phyloP scores from a whole-genome alignment of 1,284 basidiomycete species.

The Microbotryomycetes sp. region DNA sequence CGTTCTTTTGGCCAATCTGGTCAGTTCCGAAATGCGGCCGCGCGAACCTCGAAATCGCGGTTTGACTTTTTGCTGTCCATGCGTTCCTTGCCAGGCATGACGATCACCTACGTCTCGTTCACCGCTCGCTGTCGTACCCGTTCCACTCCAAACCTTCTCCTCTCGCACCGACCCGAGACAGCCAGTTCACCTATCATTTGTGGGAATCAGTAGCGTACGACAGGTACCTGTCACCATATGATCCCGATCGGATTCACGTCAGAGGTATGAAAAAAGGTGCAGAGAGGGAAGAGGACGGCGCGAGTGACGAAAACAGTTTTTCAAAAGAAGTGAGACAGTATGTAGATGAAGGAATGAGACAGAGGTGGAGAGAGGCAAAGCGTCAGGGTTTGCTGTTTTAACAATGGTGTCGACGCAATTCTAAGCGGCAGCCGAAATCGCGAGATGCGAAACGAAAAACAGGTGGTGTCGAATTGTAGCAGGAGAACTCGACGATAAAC shows the following conservation, averaged over 20 bases:
- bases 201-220: slow-evolving; percentile 22
- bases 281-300: slow-evolving; percentile 16
- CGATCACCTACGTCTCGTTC: slow-evolving; percentile 22
- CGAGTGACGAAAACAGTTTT: slow-evolving; percentile 20
- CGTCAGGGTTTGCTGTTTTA: neutral
- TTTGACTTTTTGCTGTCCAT: too few relatives aligned
- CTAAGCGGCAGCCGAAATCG: too few relatives aligned
- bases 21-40: neutral
- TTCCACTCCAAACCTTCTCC: slow-evolving; percentile 5
- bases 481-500: neutral
- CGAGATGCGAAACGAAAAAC: neutral
- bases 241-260: slow-evolving; percentile 20
- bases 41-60: too few relatives aligned
- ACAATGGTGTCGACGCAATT: too few relatives aligned
- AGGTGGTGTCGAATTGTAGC: neutral
- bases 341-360: slow-evolving; percentile 8
- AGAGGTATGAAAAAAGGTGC: slow-evolving; percentile 3
- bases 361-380: slow-evolving; percentile 15
- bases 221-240: slow-evolving; percentile 18
- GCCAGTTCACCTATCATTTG: slow-evolving; percentile 23
- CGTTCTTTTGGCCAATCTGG: slow-evolving; percentile 49
- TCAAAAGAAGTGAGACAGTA: slow-evolving; percentile 18
- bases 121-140: slow-evolving; percentile 4
- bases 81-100: slow-evolving; percentile 25
- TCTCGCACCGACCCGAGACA: slow-evolving; percentile 8